Percentiles rank a stretch among this genome's conserved stretches.
These are phyloP conservation scores for Papiliotrema laurentii DNA, from an alignment of 1,284 basidiomycete genomes.

Conservation along the genomic window DNA sequence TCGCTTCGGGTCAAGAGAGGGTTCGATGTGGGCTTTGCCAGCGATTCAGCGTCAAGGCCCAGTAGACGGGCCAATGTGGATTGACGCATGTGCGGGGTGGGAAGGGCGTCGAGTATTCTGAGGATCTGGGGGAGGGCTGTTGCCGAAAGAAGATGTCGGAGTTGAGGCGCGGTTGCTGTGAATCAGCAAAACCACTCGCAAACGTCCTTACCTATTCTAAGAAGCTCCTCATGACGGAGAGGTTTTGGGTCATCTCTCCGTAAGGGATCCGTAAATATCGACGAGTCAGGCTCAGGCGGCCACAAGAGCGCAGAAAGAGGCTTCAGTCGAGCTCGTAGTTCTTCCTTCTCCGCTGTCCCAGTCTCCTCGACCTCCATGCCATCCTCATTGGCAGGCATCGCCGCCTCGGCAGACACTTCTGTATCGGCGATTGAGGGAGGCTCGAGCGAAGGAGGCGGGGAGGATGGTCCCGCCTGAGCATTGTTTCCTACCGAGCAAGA, in stretches of 20 bases:
- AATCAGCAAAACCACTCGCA: slow-evolving; percentile 6
- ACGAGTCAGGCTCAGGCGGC: slow-evolving; percentile 43
- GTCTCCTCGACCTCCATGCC: neutral
- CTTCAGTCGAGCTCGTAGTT: slow-evolving; percentile 5
- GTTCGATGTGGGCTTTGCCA: slow-evolving; percentile 19
- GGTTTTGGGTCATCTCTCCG: slow-evolving; percentile 45
- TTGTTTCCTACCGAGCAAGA: neutral
- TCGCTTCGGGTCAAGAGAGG: slow-evolving; percentile 23
- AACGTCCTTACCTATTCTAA: slow-evolving; percentile 37
- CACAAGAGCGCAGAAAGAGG: slow-evolving; percentile 36
- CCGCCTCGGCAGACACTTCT: neutral
- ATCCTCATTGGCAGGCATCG: neutral
- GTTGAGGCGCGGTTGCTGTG: slow-evolving; percentile 32
- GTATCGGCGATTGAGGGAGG: neutral
- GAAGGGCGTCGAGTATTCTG: slow-evolving; percentile 30
- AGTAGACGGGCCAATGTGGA: slow-evolving; percentile 29
- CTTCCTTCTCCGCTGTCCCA: neutral
- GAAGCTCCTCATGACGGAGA: slow-evolving; percentile 36
- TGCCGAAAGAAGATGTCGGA: slow-evolving; percentile 31
- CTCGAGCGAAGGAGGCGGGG: slow-evolving; percentile 7
- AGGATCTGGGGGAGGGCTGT: slow-evolving; percentile 32
- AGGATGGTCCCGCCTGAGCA: neutral
- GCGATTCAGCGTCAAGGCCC: slow-evolving; percentile 27
- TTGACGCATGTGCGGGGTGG: slow-evolving; percentile 19
- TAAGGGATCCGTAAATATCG: slow-evolving; percentile 41